Evolutionary conservation across 768 basidiomycete species (phyloP).

Genomic region (Phlegmacium glaucopus): DNA sequence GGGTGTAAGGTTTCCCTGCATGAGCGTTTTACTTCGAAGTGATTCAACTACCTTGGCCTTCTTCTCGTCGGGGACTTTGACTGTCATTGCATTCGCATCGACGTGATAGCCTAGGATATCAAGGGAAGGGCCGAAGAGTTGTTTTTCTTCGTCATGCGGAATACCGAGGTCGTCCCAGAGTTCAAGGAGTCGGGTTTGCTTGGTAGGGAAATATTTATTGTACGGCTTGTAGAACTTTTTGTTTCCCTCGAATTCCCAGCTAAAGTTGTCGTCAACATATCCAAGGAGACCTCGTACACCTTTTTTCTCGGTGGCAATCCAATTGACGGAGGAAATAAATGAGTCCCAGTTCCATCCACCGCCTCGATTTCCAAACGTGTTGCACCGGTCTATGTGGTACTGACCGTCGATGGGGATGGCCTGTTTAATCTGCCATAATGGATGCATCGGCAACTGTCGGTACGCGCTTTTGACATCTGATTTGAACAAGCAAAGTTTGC

Average conservation of each 20-base stretch:
- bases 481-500: constrained; percentile 30
- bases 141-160: constrained; percentile 37
- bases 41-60: constrained; percentile 8
- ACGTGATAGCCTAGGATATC: constrained; percentile 37
- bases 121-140: constrained; percentile 28
- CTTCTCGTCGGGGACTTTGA: constrained; percentile 10
- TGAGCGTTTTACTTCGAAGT: constrained; percentile 10
- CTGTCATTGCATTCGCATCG: constrained; percentile 28
- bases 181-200: constrained; percentile 30
- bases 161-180: constrained; percentile 39
- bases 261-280: constrained; percentile 32
- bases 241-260: constrained; percentile 16
- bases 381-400: constrained; percentile 27
- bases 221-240: constrained; percentile 27
- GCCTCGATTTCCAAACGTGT: constrained; percentile 28
- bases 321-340: constrained; percentile 27
- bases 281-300: constrained; percentile 17
- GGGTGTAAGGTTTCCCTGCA: constrained; percentile 9
- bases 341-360: constrained; percentile 22
- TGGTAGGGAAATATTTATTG: constrained; percentile 18
- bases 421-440: constrained; percentile 30
- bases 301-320: constrained; percentile 26
- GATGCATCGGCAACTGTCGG: constrained; percentile 27
- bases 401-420: constrained; percentile 25
- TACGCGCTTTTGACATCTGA: constrained; percentile 36